Evolutionary conservation across 805 yeast species (phyloP), one percentile per base, ranked within the genome.

Genomic region (Tetrapisispora namnaoensis): DNA sequence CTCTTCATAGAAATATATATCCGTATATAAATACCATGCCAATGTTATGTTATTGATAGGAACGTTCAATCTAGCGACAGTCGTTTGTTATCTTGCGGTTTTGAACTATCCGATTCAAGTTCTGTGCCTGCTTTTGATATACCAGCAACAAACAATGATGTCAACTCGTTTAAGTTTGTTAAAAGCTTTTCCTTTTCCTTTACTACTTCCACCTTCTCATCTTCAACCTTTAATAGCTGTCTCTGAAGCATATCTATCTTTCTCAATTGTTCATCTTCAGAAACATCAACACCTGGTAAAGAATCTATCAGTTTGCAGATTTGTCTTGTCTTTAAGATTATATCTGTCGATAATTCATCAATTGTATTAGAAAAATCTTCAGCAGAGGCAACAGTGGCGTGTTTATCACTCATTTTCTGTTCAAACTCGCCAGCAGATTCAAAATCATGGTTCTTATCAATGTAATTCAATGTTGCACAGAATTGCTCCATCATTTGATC

Each of bases 251-350:
- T 71, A 45, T 75, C 76, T 17, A 91, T 85, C 51, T 75, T 74
- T 27, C 69, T 67, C 62, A 89, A 63, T 65, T 90, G 98, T 48
- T 79, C 82, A 42, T 74, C 77, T 22, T 86, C 84, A 1, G 90
- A 79, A 1, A 84, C 90, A 9, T 95, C 96, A 2, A 88, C 86
- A 13, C 97, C 98, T 0, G 99, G 99, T 40, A 91, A 70, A 2
- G 95, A 80, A 60, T 86, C 95, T 37, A 91, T 89, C 27, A 91
- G 76, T 58, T 86, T 81, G 37, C 86, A 77, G 16, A 91, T 85
- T 63, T 93, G 98, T 57, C 95, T 77, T 5, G 95, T 79, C 60
- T 90, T 90, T 50, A 88, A 67, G 24, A 90, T 86, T 9, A 91
- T 76, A 61, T 91, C 99, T 0, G 86, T 79, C 2, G 95, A 78